phyloP scores from a whole-genome alignment of 2,329 filamentous ascomycete genomes.

The Alternaria sp. region DNA sequence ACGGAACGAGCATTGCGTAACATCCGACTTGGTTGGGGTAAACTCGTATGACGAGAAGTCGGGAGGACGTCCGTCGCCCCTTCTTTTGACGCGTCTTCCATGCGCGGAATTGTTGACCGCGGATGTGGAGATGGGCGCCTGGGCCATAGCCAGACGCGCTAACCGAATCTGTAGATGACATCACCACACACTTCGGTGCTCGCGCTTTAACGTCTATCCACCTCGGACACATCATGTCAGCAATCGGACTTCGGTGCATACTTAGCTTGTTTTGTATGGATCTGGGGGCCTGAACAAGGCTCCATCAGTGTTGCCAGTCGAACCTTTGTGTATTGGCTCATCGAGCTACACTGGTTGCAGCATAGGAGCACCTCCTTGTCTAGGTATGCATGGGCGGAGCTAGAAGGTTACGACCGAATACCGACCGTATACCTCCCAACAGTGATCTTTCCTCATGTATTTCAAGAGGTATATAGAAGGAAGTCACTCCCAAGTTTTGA shows the following conservation, averaged over 20 bases:
- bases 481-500: background rate
- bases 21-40: background rate
- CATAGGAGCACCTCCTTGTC: background rate
- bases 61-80: background rate
- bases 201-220: background rate
- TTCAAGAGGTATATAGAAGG: background rate
- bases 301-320: background rate
- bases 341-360: background rate
- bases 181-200: background rate
- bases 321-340: background rate
- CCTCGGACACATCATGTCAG: background rate
- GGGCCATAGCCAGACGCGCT: background rate
- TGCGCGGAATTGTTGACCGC: background rate
- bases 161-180: background rate
- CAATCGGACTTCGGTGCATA: conserved; percentile 2
- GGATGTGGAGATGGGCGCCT: background rate
- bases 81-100: background rate
- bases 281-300: background rate
- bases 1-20: background rate
- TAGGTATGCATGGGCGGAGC: background rate
- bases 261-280: background rate
- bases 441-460: background rate
- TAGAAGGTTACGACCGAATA: conserved; percentile 2
- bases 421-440: background rate
- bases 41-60: background rate